Evolutionary conservation across 1,139 yeast species (phyloP), one percentile per base, ranked within the genome.

Genomic region (Pichia sp.): DNA sequence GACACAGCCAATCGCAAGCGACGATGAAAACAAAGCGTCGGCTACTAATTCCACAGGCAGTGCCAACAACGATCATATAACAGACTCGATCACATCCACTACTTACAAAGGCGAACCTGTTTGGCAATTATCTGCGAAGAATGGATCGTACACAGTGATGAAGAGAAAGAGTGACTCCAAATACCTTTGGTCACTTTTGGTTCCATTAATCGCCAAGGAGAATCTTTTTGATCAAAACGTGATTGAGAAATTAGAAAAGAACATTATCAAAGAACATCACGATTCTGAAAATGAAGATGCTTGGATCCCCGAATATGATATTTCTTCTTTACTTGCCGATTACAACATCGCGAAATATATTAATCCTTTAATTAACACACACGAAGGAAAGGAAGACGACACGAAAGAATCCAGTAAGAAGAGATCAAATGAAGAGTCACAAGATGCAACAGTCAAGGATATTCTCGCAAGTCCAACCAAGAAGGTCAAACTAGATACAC

Each of bases 281-380:
- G 10, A 24, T 10, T 24, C 27, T 24, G 27, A 24, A 24, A 44
- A 42, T 24, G 38, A 34, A 14, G 51, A 48, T 32, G 20, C 31
- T 0, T 93, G 96, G 89, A 85, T 90, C 20, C 95, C 96, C 0
- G 70, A 78, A 52, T 76, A 77, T 24, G 68, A 85, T 30, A 88
- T 91, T 0, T 76, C 75, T 1, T 73, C 76, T 8, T 69, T 87
- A 18, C 81, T 90, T 39, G 73, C 72, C 43, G 77, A 78, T 55
- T 85, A 83, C 59, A 79, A 77, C 2, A 85, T 88, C 1, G 80
- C 74, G 55, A 88, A 84, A 1, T 67, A 73, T 14, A 64, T 88
- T 52, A 69, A 70, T 54, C 91, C 94, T 1, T 72, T 89, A 40
- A 75, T 88, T 4, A 22, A 9, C 4, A 22, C 36, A 14, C 15